A percentile compares a stretch with the other conserved stretches of the same genome.
These are phyloP conservation scores for Dendrothele bispora DNA, from an alignment of 768 basidiomycete species.

Conservation along the genomic window DNA sequence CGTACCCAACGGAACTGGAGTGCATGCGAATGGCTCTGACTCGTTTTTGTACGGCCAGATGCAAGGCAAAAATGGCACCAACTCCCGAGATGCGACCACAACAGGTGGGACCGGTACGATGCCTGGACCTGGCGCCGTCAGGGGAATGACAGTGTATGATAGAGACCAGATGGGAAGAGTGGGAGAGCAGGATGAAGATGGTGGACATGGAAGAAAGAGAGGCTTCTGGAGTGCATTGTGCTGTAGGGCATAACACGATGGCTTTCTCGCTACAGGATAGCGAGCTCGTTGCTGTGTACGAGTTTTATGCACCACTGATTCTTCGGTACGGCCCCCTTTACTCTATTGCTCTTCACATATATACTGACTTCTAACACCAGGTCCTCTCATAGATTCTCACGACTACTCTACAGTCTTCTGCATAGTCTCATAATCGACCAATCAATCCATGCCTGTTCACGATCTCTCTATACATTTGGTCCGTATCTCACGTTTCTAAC, in stretches of 20 bases:
- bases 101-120: slow-evolving; percentile 39
- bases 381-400: slow-evolving; percentile 6
- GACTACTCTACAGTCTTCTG: background rate
- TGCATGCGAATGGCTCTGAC: slow-evolving; percentile 58
- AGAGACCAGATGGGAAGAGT: slow-evolving; percentile 60
- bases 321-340: background rate
- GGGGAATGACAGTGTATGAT: slow-evolving; percentile 67
- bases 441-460: background rate
- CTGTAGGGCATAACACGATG: slow-evolving; percentile 53
- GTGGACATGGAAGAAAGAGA: slow-evolving; percentile 57
- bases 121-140: slow-evolving; percentile 28
- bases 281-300: slow-evolving; percentile 10
- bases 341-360: background rate
- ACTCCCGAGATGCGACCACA: slow-evolving; percentile 54
- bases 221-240: slow-evolving; percentile 68
- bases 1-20: slow-evolving; percentile 38
- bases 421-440: background rate
- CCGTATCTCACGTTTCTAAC: slow-evolving; percentile 1
- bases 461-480: slow-evolving; percentile 1
- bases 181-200: slow-evolving; percentile 65
- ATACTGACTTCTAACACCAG: background rate
- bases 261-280: slow-evolving; percentile 18
- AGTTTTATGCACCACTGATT: background rate
- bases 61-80: slow-evolving; percentile 47
- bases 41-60: slow-evolving; percentile 66